These are phyloP conservation scores for Monosporascus sp. DNA, from an alignment of 2,329 filamentous ascomycete genomes.

Conservation along the genomic window DNA sequence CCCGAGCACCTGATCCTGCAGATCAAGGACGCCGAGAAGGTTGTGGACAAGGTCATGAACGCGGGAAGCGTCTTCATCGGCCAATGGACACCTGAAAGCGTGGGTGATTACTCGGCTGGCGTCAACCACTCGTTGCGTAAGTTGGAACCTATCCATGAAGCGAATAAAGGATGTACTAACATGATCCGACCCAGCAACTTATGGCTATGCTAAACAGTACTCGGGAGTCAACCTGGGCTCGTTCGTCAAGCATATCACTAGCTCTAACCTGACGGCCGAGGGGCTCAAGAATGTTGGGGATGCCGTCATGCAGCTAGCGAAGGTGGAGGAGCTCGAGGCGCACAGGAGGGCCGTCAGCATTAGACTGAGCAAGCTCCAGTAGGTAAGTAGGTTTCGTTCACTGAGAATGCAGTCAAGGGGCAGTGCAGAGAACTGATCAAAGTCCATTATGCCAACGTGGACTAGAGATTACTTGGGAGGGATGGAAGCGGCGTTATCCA, in stretches of 20 bases:
- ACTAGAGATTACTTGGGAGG: too few relatives aligned
- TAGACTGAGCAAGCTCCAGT: slow-evolving; percentile 57
- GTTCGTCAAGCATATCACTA: slow-evolving; percentile 97
- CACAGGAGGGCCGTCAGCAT: slow-evolving; percentile 88
- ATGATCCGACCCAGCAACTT: slow-evolving; percentile 61
- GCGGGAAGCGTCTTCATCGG: slow-evolving; percentile 96
- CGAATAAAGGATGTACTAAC: slow-evolving; percentile 1
- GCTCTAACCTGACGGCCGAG: slow-evolving; percentile 79
- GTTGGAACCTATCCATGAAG: slow-evolving; percentile 30
- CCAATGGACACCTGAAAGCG: slow-evolving; percentile 93
- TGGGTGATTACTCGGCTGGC: slow-evolving; percentile 95
- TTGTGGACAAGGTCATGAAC: slow-evolving; percentile 78
- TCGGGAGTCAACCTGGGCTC: slow-evolving; percentile 94
- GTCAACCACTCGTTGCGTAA: slow-evolving; percentile 96
- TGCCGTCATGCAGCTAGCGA: slow-evolving; percentile 91
- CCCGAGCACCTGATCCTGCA: slow-evolving; percentile 96
- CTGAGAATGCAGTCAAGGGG: too few relatives aligned
- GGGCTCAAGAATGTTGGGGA: slow-evolving; percentile 79
- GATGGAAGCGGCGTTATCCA: too few relatives aligned
- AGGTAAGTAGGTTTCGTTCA: too few relatives aligned
- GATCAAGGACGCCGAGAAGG: slow-evolving; percentile 66
- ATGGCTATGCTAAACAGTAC: slow-evolving; percentile 97
- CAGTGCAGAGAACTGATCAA: too few relatives aligned
- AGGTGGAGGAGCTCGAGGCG: slow-evolving; percentile 90
- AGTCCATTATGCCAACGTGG: too few relatives aligned